Evolutionary conservation across 139 green algal species (phyloP).

Genomic region (Dunaliella primolecta): DNA sequence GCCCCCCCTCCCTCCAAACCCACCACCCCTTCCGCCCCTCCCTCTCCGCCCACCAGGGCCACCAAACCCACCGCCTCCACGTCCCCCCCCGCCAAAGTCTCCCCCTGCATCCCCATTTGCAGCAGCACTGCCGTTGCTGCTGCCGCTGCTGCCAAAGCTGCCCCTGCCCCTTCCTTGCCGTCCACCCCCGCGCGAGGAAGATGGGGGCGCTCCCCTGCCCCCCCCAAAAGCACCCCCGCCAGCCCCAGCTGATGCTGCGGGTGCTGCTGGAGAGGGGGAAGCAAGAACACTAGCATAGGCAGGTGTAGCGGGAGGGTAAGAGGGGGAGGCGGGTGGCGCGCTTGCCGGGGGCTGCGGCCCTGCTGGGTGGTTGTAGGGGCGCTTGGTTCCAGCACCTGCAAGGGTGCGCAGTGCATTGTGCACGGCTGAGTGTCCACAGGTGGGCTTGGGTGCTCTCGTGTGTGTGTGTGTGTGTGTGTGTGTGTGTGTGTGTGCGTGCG

Average conservation of each 20-base stretch:
- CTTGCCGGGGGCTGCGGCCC: neutral
- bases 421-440: neutral
- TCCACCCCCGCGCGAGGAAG: neutral
- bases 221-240: no score
- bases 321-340: no score
- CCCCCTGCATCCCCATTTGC: neutral
- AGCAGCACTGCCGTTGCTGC: neutral
- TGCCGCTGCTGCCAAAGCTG: neutral
- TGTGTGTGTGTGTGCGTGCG: neutral
- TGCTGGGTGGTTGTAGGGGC: neutral
- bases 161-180: neutral
- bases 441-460: neutral
- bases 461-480: neutral
- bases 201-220: neutral
- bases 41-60: neutral
- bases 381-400: neutral
- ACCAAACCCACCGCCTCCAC: neutral
- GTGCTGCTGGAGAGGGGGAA: neutral
- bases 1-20: neutral
- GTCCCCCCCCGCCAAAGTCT: neutral
- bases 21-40: neutral
- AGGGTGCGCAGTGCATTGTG: neutral
- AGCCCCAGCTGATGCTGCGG: no score
- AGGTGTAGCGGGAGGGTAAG: neutral
- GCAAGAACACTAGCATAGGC: neutral